Evolutionary conservation across 805 yeast species (phyloP), one percentile per base, ranked within the genome.

Genomic region (Candida arabinofermentans): DNA sequence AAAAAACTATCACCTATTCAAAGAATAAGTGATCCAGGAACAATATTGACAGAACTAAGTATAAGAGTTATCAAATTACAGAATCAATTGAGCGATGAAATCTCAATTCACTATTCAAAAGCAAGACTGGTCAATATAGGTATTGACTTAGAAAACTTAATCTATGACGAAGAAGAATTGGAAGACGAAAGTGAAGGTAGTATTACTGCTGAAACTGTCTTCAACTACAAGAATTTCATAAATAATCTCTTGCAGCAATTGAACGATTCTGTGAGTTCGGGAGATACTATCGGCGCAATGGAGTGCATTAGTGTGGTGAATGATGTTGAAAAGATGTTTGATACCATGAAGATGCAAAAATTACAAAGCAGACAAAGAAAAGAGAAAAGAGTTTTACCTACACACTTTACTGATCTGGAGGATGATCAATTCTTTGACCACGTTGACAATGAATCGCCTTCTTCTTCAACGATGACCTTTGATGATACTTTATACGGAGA

Each of bases 311-410:
- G 79, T 0, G 81, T 81, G 24, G 77, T 83, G 23, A 71, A 72
- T 44, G 89, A 83, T 49, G 81, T 83, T 62, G 89, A 83, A 53
- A 74, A 79, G 49, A 83, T 83, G 88, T 83, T 80, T 57, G 82
- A 79, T 35, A 72, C 78, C 0, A 69, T 75, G 62, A 65, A 72
- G 39, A 24, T 41, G 10, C 52, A 48, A 24, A 46, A 51, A 23
- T 17, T 43, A 26, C 43, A 43, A 26, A 34, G 34, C 17, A 36
- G 36, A 18, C 49, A 42, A 37, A 38, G 43, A 33, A 39, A 40
- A 44, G 46, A 40, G 24, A 34, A 40, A 34, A 43, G 37, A 18
- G 30, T 42, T 1, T 19, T 41, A 6, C 21, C 43, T 13, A 38
- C 43, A 18, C 17, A 18, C 9, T 37, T n/a, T 33, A 22, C 16